A percentile compares a stretch with the other conserved stretches of the same genome.
Conservation (phyloP, 2,329 filamentous ascomycete species). For the Gnomoniopsis smithogilvyi region DNA sequence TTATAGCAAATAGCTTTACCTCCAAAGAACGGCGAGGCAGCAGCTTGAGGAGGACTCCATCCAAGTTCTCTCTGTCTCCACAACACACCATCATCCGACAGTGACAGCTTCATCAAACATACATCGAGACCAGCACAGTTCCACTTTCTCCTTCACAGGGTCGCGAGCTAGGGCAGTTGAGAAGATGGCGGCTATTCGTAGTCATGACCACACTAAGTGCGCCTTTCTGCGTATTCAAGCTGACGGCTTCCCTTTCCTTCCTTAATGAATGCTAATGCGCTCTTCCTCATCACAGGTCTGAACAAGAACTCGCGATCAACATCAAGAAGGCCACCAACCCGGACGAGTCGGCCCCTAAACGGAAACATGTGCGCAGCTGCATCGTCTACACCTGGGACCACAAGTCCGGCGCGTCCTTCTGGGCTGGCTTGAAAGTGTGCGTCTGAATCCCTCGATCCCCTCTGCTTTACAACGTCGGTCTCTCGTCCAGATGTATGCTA, state of each 20-base stretch:
- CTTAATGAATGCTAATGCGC: constrained; percentile 18
- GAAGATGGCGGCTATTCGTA: constrained; percentile 30
- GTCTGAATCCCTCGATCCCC: constrained; percentile 2
- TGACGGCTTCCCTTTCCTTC: background rate
- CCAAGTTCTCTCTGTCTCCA: background rate
- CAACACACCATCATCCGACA: background rate
- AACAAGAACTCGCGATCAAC: constrained; percentile 66
- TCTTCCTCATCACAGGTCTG: constrained; percentile 46
- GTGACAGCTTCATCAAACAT: background rate
- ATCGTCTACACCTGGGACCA: constrained; percentile 99
- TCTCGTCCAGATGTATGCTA: no score
- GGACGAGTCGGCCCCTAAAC: constrained; percentile 66
- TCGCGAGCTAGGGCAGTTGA: constrained; percentile 1
- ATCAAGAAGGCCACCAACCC: constrained; percentile 68
- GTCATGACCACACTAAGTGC: constrained; percentile 31
- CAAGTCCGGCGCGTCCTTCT: constrained; percentile 91
- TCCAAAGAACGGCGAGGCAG: background rate
- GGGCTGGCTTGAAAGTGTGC: constrained; percentile 97
- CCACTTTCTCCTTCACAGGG: background rate
- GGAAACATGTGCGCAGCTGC: constrained; percentile 95
- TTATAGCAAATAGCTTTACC: background rate
- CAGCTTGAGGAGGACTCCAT: background rate
- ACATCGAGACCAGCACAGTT: background rate
- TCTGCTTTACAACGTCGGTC: background rate
- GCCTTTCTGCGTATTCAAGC: constrained; percentile 5